Evolutionary conservation across 2,329 filamentous ascomycete genomes (phyloP).

Genomic region (Calonectria hawksworthii): DNA sequence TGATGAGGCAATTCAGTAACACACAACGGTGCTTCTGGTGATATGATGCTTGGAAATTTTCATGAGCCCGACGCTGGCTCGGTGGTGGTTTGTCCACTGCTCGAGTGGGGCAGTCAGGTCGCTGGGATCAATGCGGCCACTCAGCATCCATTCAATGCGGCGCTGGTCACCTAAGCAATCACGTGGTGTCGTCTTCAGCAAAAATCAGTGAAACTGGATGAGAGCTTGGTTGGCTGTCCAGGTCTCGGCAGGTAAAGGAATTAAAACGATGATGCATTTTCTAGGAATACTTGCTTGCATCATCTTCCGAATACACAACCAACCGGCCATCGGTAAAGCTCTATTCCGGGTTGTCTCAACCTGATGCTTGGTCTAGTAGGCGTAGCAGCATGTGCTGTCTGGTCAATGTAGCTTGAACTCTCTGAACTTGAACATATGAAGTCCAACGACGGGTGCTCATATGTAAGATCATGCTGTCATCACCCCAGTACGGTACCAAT

Average conservation of each 20-base stretch:
- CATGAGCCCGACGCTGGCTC: constrained; percentile 46
- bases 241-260: not conserved
- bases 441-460: not conserved
- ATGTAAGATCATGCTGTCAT: constrained; percentile 6
- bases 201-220: not conserved
- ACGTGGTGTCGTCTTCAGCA: constrained; percentile 35
- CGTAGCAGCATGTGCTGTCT: not conserved
- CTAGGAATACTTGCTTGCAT: not conserved
- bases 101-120: constrained; percentile 36
- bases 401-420: not conserved
- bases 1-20: constrained; percentile 39
- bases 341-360: not conserved
- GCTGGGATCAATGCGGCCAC: constrained; percentile 34
- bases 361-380: not conserved
- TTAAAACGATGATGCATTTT: not conserved
- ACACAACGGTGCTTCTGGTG: constrained; percentile 39
- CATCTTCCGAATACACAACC: not conserved
- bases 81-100: constrained; percentile 29
- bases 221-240: not conserved
- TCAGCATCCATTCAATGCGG: constrained; percentile 27
- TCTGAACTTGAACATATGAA: not conserved
- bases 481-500: not conserved
- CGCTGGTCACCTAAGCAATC: constrained; percentile 31
- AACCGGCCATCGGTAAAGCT: not conserved
- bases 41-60: constrained; percentile 54